Percentiles rank a stretch among this genome's conserved stretches.
Conservation (phyloP, 2,329 filamentous ascomycete genomes). For the Beauveria rudraprayagi region DNA sequence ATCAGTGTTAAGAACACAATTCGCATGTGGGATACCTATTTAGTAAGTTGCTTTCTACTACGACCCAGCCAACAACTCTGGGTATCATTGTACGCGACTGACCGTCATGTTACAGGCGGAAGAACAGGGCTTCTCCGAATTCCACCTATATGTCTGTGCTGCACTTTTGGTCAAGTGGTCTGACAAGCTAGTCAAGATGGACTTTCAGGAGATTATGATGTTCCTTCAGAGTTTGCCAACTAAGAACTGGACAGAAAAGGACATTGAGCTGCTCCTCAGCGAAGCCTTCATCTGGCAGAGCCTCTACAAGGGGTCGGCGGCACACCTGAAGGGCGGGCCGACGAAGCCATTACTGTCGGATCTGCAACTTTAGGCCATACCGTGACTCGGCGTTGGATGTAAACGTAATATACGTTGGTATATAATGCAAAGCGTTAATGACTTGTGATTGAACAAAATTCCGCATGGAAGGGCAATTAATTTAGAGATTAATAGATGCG, state of each 20-base stretch:
- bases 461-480: neutral
- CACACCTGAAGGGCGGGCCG: slow-evolving; percentile 62
- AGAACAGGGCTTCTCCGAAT: slow-evolving; percentile 96
- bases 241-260: slow-evolving; percentile 91
- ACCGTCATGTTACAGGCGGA: slow-evolving; percentile 58
- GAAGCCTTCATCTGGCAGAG: slow-evolving; percentile 99
- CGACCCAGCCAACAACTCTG: neutral
- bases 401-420: neutral
- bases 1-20: slow-evolving; percentile 95
- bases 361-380: slow-evolving; percentile 22
- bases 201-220: slow-evolving; percentile 99
- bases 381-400: neutral
- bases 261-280: slow-evolving; percentile 89
- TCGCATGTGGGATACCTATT: slow-evolving; percentile 98
- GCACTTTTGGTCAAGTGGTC: slow-evolving; percentile 99
- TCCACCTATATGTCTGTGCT: slow-evolving; percentile 96
- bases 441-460: neutral
- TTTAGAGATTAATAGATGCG: neutral
- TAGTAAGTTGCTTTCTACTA: slow-evolving; percentile 51
- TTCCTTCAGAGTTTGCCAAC: slow-evolving; percentile 93
- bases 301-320: slow-evolving; percentile 87
- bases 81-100: slow-evolving; percentile 10
- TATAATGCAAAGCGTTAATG: neutral
- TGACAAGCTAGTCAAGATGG: slow-evolving; percentile 89
- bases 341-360: slow-evolving; percentile 28